Conservation (phyloP, 371 early-diverging fungal species). For the Rhizopus stolonifer region DNA sequence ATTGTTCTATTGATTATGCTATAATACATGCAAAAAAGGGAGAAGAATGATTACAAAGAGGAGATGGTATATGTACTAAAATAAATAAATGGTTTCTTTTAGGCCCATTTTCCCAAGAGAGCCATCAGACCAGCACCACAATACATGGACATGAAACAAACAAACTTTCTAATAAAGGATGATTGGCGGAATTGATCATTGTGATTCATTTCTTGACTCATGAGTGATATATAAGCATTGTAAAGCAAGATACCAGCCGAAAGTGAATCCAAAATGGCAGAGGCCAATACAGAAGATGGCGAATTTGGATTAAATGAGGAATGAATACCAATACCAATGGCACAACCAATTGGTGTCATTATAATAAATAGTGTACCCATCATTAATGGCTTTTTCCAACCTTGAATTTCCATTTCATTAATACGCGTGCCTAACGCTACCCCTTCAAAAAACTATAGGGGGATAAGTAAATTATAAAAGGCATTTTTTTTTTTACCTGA, state of each 20-base stretch:
- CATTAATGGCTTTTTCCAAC: conserved; percentile 35
- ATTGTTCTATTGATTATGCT: too few relatives aligned
- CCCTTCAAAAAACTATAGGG: conserved; percentile 63
- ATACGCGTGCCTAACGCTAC: conserved; percentile 63
- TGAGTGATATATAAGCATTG: conserved; percentile 57
- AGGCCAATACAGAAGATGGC: conserved; percentile 41
- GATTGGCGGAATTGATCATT: conserved; percentile 31
- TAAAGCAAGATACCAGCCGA: conserved; percentile 67
- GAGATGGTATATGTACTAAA: too few relatives aligned
- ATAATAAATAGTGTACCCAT: conserved; percentile 57
- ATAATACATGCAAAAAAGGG: too few relatives aligned
- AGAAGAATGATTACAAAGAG: too few relatives aligned
- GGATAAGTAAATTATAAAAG: not conserved
- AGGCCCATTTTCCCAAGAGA: conserved; percentile 77
- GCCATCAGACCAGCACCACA: conserved; percentile 76
- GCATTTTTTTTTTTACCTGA: conserved; percentile 66
- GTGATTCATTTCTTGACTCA: conserved; percentile 48
- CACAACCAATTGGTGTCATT: conserved; percentile 70
- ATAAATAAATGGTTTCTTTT: too few relatives aligned
- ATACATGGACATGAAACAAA: conserved; percentile 51
- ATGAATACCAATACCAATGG: conserved; percentile 66
- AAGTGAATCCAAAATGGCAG: conserved; percentile 62
- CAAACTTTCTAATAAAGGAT: conserved; percentile 24
- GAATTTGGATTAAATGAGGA: conserved; percentile 58
- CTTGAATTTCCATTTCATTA: conserved; percentile 50